A percentile compares a stretch with the other conserved stretches of the same genome.
Evolutionary conservation across 2,329 filamentous ascomycete genomes (phyloP).

Genomic region (Keithomyces neogunnii): DNA sequence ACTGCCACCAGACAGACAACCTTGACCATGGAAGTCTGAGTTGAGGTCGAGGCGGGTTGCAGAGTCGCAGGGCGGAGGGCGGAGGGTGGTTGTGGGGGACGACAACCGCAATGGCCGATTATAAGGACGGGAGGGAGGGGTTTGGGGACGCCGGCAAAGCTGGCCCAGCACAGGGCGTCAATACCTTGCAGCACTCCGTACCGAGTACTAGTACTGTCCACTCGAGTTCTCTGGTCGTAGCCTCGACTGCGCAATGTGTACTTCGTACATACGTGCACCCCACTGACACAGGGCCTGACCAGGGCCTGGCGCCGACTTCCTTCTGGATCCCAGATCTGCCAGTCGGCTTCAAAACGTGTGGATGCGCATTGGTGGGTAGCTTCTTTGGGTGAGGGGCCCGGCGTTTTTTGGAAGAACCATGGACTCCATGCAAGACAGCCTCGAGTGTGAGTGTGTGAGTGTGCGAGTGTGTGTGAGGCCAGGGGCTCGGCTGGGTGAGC

Average conservation of each 20-base stretch:
- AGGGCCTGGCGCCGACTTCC: background rate
- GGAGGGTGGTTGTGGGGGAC: background rate
- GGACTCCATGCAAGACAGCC: background rate
- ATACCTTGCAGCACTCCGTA: too few relatives aligned
- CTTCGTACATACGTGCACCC: background rate
- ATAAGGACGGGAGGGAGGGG: background rate
- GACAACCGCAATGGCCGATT: background rate
- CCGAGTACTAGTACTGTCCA: too few relatives aligned
- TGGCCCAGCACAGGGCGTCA: too few relatives aligned
- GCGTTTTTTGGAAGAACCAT: background rate
- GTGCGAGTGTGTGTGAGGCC: too few relatives aligned
- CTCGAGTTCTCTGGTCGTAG: background rate
- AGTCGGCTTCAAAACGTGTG: constrained; percentile 1
- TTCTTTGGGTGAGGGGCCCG: background rate
- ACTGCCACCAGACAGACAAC: background rate
- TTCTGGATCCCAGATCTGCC: constrained; percentile 2
- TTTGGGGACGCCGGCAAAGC: background rate
- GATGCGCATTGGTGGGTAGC: background rate
- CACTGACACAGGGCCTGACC: background rate
- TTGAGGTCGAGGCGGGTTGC: background rate
- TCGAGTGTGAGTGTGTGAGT: too few relatives aligned
- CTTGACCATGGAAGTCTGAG: background rate
- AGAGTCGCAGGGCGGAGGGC: background rate
- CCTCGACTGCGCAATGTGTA: background rate
- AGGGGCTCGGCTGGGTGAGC: background rate